Percentiles rank a stretch among this genome's conserved stretches.
phyloP scores from a whole-genome alignment of 306 rosid species.

The Malus fusca region DNA sequence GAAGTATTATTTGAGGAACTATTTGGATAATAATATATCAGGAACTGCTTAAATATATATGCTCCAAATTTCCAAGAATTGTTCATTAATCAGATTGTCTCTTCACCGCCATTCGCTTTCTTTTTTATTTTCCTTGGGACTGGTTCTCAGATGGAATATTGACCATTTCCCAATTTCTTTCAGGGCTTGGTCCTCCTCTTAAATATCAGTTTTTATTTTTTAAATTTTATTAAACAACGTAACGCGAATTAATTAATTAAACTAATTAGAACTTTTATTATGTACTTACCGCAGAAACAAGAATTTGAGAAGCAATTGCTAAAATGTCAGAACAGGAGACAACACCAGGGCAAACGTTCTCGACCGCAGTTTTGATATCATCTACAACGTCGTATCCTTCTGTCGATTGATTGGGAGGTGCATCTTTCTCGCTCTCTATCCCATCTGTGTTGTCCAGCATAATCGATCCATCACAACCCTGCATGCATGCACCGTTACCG shows the following conservation, averaged over 20 bases:
- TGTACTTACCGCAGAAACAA: constrained; percentile 18
- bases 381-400: constrained; percentile 29
- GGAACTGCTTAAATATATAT: neutral
- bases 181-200: neutral
- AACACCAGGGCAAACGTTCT: constrained; percentile 39
- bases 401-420: neutral
- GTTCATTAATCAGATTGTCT: neutral
- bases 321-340: constrained; percentile 50
- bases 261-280: neutral
- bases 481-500: neutral
- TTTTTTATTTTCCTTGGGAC: neutral
- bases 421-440: constrained; percentile 20
- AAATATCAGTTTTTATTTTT: too few species aligned
- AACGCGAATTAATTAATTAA: neutral
- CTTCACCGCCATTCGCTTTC: neutral
- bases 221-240: too few species aligned
- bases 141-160: neutral
- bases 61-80: neutral
- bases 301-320: constrained; percentile 26
- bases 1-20: neutral
- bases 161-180: neutral
- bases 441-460: constrained; percentile 28
- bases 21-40: neutral
- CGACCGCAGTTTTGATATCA: constrained; percentile 35
- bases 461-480: constrained; percentile 49